Conservation (phyloP, 192 early-diverging fungal species). For the Coemansia sp. region DNA sequence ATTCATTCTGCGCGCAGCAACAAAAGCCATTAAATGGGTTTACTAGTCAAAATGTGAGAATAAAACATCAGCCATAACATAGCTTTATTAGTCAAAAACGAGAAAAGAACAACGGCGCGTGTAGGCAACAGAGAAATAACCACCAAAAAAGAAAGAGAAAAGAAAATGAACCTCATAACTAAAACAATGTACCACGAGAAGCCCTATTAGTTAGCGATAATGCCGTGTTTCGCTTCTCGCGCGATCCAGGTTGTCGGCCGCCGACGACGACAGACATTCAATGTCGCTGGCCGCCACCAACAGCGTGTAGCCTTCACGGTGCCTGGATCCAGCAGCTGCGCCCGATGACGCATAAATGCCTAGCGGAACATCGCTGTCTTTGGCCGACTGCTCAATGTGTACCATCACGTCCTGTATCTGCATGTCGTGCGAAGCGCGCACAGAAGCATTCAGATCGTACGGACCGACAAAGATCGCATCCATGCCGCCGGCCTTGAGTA, state of each 20-base stretch:
- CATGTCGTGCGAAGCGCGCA: slow-evolving; percentile 27
- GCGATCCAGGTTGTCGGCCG: slow-evolving; percentile 45
- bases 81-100: neutral
- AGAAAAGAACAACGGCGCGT: neutral
- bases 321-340: slow-evolving; percentile 21
- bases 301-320: slow-evolving; percentile 40
- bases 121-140: neutral
- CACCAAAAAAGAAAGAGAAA: neutral
- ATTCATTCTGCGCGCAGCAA: neutral
- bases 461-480: slow-evolving; percentile 51
- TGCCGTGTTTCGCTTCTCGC: slow-evolving; percentile 32
- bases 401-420: slow-evolving; percentile 30
- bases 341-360: slow-evolving; percentile 51
- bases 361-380: slow-evolving; percentile 36
- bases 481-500: slow-evolving; percentile 35
- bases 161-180: neutral
- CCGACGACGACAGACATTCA: slow-evolving; percentile 40
- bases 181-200: slow-evolving; percentile 4
- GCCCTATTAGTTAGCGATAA: slow-evolving; percentile 19
- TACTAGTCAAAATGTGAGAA: no score
- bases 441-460: slow-evolving; percentile 38
- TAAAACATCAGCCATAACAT: neutral
- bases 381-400: slow-evolving; percentile 25
- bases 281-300: slow-evolving; percentile 53
- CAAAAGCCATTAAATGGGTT: no score